phyloP scores from a whole-genome alignment of 2,329 filamentous ascomycete genomes.

The Epichloe festucae region DNA sequence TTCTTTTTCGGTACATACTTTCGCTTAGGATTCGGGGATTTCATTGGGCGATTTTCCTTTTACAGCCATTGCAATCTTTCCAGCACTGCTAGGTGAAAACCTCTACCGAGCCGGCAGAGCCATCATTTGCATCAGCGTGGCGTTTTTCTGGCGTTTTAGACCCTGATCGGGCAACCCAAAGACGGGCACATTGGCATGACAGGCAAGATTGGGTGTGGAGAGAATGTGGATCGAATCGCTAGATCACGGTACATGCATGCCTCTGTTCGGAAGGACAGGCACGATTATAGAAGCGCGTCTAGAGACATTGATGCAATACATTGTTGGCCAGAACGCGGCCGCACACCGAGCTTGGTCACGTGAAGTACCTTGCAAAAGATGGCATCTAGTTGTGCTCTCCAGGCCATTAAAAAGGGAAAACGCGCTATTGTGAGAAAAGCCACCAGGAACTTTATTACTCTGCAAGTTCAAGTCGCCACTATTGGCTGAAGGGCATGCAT shows the following conservation, averaged over 20 bases:
- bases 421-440: too few species aligned
- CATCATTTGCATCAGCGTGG: conserved; percentile 5
- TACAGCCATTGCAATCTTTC: not conserved
- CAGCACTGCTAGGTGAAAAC: not conserved
- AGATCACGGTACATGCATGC: not conserved
- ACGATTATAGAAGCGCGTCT: not conserved
- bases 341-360: too few species aligned
- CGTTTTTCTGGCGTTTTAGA: conserved; percentile 2
- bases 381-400: too few species aligned
- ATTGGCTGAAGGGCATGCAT: too few species aligned
- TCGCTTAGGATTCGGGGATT: not conserved
- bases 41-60: not conserved
- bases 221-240: not conserved
- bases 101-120: not conserved
- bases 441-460: too few species aligned
- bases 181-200: not conserved
- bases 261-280: not conserved
- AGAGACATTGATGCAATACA: not conserved
- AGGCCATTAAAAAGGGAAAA: too few species aligned
- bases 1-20: not conserved
- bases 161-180: not conserved
- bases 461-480: too few species aligned
- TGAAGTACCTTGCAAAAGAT: too few species aligned
- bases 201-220: not conserved
- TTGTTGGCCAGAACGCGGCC: too few species aligned